Conservation (phyloP, 768 basidiomycete genomes). For the Lyophyllum atratum region DNA sequence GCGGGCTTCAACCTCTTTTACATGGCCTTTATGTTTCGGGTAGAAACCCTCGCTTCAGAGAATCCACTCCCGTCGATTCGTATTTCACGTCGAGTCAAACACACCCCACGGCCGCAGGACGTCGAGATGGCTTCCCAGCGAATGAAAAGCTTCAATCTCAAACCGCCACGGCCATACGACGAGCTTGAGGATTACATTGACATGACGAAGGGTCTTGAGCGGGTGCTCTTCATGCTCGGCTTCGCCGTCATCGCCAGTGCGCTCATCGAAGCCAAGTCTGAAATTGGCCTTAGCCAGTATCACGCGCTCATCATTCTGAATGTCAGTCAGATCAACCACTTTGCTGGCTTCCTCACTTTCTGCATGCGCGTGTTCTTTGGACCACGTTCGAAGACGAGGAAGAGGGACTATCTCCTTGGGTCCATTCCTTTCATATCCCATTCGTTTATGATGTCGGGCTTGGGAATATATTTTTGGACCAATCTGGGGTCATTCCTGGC, state of each 20-base stretch:
- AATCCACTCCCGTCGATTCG: no score
- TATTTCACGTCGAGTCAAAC: no score
- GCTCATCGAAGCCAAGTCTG: background rate
- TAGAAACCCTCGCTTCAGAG: no score
- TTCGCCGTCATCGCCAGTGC: conserved; percentile 5
- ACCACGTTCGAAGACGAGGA: background rate
- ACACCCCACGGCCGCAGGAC: no score
- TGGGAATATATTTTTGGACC: background rate
- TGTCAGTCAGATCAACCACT: conserved; percentile 6
- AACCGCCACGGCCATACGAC: no score
- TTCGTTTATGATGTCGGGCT: background rate
- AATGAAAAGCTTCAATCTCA: no score
- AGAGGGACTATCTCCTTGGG: background rate
- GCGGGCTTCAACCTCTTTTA: no score
- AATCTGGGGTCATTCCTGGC: background rate
- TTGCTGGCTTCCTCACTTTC: background rate
- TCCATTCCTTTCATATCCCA: background rate
- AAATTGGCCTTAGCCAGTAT: background rate
- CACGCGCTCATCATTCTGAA: conserved; percentile 6
- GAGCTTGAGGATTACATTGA: no score
- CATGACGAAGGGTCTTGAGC: background rate
- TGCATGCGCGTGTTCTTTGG: background rate
- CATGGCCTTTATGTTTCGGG: no score
- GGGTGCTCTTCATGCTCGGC: background rate
- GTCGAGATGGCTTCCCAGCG: no score